Evolutionary conservation across 306 rosid species (phyloP).

Genomic region (Quercus suber): DNA sequence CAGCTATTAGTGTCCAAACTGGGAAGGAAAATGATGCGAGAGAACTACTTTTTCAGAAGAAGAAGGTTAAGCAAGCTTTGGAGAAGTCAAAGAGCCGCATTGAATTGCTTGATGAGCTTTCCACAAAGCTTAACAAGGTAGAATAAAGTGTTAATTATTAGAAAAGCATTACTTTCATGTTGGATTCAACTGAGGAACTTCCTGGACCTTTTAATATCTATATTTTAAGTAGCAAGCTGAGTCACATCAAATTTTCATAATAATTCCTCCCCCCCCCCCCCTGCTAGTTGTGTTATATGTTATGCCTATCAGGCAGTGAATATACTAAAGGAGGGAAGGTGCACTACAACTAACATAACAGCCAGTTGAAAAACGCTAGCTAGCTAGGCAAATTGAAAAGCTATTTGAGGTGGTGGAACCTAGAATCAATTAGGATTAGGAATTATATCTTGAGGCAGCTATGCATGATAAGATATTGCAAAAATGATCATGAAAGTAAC

Average conservation of each 20-base stretch:
- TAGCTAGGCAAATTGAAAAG: not conserved
- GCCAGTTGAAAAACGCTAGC: not conserved
- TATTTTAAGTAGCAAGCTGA: not conserved
- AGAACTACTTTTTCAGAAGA: conserved; percentile 79
- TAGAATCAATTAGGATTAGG: not conserved
- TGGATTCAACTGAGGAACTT: not conserved
- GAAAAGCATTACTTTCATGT: not conserved
- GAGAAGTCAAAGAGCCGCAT: conserved; percentile 78
- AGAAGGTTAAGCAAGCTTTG: conserved; percentile 84
- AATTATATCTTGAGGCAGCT: not conserved
- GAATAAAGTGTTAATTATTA: conserved; percentile 5
- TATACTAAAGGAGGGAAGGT: not conserved
- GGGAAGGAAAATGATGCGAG: conserved; percentile 82
- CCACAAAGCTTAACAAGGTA: conserved; percentile 76
- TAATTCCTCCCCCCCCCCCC: not conserved
- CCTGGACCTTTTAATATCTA: not conserved
- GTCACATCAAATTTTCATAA: not conserved
- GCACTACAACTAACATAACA: not conserved
- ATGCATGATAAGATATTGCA: not conserved
- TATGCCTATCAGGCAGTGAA: not conserved
- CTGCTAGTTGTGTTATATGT: not conserved
- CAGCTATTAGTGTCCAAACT: conserved; percentile 57
- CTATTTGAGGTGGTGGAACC: not conserved
- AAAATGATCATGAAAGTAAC: not conserved
- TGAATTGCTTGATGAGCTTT: conserved; percentile 76